Evolutionary conservation across 805 yeast genomes (phyloP), one percentile per base, ranked within the genome.

Genomic region (Blastobotrys americana): DNA sequence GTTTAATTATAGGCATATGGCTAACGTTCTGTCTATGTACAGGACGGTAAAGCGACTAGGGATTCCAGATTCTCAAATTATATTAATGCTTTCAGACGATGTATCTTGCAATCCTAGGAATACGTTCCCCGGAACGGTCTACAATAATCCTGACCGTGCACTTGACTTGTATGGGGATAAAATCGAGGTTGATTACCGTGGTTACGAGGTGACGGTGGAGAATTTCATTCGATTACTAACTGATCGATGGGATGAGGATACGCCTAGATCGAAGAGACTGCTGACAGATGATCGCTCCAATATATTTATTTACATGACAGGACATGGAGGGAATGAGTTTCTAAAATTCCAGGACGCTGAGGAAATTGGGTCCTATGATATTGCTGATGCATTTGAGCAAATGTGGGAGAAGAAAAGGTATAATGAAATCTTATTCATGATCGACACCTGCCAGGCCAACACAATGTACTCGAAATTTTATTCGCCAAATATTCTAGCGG

Each of bases 1-100:
- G 99, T 93, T 93, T 73, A 93, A 93, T 64, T 93, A 93, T 61
- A 74, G 98, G 61, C 99, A 93, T 64, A 86, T 90, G 87, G 97
- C 98, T 33, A 93, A 93, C 64, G 95, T 84, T 23, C 70, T 93
- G 53, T 83, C 95, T 59, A 80, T 93, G 77, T 93, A 93, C 68
- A 74, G 98, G 54, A 93, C 97, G 0, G 97, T 93, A 33, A 93
- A 90, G 65, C 72, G 98, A 55, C 67, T 93, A 42, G 99, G 98
- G 2, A 93, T 93, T 20, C 99, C 99, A 0, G 98, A 93, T 66
- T 88, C 96, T 2, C 97, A 93, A 60, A 93, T 93, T 60, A 89
- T 93, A 37, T 69, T 93, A 55, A 93, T 93, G 97, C 68, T 93
- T 42, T 84, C 96, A 37, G 99, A 93, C 65, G 99, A 93, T 62